Evolutionary conservation across 2,329 filamentous ascomycete species (phyloP).

Genomic region (Fusarium citri): DNA sequence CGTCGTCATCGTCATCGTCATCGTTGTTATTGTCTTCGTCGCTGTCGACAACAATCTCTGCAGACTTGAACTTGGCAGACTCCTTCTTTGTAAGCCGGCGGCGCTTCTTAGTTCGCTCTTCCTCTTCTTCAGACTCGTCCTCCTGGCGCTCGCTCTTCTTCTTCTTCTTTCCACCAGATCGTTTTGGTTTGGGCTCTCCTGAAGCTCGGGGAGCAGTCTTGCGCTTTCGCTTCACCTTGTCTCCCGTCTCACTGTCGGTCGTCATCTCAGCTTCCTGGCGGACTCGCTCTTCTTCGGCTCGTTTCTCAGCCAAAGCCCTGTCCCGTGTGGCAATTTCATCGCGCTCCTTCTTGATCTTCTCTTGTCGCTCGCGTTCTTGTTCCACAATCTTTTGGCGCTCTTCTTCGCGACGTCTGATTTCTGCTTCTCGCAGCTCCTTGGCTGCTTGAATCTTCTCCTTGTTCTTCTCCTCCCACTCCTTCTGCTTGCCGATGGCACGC

Average conservation of each 20-base stretch:
- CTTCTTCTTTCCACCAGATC: slow-evolving; percentile 62
- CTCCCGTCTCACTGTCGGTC: slow-evolving; percentile 83
- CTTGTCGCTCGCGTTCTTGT: slow-evolving; percentile 77
- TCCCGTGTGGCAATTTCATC: slow-evolving; percentile 83
- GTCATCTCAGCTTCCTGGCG: slow-evolving; percentile 78
- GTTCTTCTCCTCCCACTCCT: slow-evolving; percentile 93
- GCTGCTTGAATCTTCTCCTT: slow-evolving; percentile 87
- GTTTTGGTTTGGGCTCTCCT: slow-evolving; percentile 58
- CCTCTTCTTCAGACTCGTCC: slow-evolving; percentile 59
- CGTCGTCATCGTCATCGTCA: slow-evolving; percentile 55
- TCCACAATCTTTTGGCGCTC: slow-evolving; percentile 75
- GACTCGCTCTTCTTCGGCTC: slow-evolving; percentile 51
- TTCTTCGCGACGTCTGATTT: slow-evolving; percentile 82
- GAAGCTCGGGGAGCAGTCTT: slow-evolving; percentile 57
- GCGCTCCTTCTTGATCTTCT: slow-evolving; percentile 87
- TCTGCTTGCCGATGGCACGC: slow-evolving; percentile 83
- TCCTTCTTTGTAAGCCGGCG: slow-evolving; percentile 65
- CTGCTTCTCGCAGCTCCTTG: slow-evolving; percentile 81
- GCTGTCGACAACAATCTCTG: slow-evolving; percentile 84
- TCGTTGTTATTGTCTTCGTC: slow-evolving; percentile 64
- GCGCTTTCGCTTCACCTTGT: slow-evolving; percentile 83
- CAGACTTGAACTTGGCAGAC: slow-evolving; percentile 81
- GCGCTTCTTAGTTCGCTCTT: slow-evolving; percentile 69
- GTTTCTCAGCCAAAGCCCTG: slow-evolving; percentile 76
- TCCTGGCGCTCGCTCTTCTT: slow-evolving; percentile 55